Evolutionary conservation across 1,284 basidiomycete species (phyloP), one percentile per base, ranked within the genome.

Genomic region (Marasmius sp.): DNA sequence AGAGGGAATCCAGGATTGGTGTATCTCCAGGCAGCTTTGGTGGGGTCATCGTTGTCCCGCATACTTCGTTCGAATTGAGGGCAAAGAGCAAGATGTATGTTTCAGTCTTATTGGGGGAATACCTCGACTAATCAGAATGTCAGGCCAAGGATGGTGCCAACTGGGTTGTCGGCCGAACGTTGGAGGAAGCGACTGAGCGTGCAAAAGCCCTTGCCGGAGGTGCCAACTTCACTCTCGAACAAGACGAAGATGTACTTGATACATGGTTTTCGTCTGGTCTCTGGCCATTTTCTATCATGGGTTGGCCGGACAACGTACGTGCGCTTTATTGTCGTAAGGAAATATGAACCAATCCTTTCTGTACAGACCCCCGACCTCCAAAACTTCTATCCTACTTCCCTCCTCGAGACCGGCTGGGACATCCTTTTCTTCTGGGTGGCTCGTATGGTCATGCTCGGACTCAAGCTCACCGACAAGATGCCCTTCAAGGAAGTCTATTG

Each of bases 341-440:
- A 60, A 14, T 50, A 48, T 38, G 39, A 60, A 12, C 63, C 39
- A 18, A n/a, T n/a, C 48, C 14, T n/a, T 47, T n/a, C 53, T 10
- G 34, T 58, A 14, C 48, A 91, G 87, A 93, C 89, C 0, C 69
- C 78, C 14, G 95, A 98, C 72, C 69, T 94, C 37, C 75, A 87
- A 67, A 78, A 82, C 60, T 99, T 93, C 81, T 99, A 97, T 77
- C 97, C 97, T 0, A 81, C 94, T 9, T 87, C 90, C 20, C 70
- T 99, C 53, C 87, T 98, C 52, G 97, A 99, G 78, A 99, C 97
- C 0, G 97, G 97, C 53, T 99, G 97, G 96, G 97, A 99, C 69
- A 99, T 98, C 69, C 78, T 99, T 41, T 97, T 97, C 85, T 98
- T 99, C 88, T 99, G 97, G 97, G 96, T 99, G 20, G 96, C 97